Evolutionary conservation across 495 filamentous ascomycete genomes (phyloP).

Genomic region (Aspergillus conjunctus): DNA sequence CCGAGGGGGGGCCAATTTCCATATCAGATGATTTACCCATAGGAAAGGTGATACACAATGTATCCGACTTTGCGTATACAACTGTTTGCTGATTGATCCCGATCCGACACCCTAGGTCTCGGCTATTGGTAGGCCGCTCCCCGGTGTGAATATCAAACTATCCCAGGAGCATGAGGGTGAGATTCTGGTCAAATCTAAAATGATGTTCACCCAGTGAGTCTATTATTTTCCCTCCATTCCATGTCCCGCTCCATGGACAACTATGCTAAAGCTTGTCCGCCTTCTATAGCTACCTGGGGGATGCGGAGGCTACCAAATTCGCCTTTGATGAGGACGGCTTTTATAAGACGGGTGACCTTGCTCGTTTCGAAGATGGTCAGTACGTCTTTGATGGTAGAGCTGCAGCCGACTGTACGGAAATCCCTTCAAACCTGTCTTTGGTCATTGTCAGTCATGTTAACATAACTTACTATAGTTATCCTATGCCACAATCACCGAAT

Average conservation of each 20-base stretch:
- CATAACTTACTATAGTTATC: neutral
- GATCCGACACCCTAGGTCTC: neutral
- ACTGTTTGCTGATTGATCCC: neutral
- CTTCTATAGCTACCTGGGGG: slow-evolving; percentile 18
- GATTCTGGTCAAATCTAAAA: slow-evolving; percentile 1
- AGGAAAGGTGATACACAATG: neutral
- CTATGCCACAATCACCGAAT: slow-evolving; percentile 6
- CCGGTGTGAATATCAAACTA: neutral
- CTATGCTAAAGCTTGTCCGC: neutral
- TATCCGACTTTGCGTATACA: neutral
- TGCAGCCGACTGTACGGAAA: slow-evolving; percentile 17
- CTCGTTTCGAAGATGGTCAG: slow-evolving; percentile 9
- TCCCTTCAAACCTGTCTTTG: neutral
- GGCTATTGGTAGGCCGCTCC: neutral
- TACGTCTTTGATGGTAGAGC: slow-evolving; percentile 18
- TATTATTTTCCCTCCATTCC: neutral
- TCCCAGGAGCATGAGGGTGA: neutral
- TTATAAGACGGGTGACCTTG: slow-evolving; percentile 19
- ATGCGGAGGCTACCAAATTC: slow-evolving; percentile 10
- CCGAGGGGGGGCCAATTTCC: neutral
- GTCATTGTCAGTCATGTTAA: neutral
- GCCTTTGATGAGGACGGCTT: slow-evolving; percentile 20
- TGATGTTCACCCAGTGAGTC: slow-evolving; percentile 3
- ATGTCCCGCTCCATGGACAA: neutral
- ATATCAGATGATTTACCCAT: neutral